Conservation (phyloP, 23 red algal genomes). For the Gracilaria domingensis region DNA sequence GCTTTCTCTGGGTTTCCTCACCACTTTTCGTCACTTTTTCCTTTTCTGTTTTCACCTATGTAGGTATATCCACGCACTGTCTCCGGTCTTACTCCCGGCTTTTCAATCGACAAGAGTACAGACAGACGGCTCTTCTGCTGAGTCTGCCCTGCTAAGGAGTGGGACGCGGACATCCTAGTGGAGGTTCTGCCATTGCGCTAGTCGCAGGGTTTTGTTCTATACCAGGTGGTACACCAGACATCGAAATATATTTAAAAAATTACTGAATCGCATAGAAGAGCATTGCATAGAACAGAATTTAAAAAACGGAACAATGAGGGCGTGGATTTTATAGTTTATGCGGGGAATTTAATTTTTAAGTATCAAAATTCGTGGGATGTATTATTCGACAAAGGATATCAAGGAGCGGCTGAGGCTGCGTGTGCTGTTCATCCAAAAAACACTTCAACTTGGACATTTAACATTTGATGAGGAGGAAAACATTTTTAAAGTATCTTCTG, state of each 20-base stretch:
- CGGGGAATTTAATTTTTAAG: not conserved
- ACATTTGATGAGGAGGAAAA: not conserved
- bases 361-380: constrained; percentile 15
- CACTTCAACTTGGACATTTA: not conserved
- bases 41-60: too few relatives aligned
- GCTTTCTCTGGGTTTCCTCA: too few relatives aligned
- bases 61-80: too few relatives aligned
- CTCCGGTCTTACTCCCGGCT: too few relatives aligned
- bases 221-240: not conserved
- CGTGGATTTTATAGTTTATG: not conserved
- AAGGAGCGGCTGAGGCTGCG: not conserved
- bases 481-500: not conserved
- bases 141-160: too few relatives aligned
- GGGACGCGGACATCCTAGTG: too few relatives aligned
- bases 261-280: not conserved
- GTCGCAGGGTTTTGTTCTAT: too few relatives aligned
- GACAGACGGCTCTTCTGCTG: too few relatives aligned
- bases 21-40: too few relatives aligned
- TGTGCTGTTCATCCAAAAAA: constrained; percentile 13
- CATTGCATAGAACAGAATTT: too few relatives aligned
- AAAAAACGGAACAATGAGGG: not conserved
- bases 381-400: not conserved
- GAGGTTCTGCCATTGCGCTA: too few relatives aligned
- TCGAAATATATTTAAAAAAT: not conserved
- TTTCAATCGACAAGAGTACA: too few relatives aligned